Conservation (phyloP, 2,329 filamentous ascomycete genomes). For the Berkeleyomyces rouxiae region DNA sequence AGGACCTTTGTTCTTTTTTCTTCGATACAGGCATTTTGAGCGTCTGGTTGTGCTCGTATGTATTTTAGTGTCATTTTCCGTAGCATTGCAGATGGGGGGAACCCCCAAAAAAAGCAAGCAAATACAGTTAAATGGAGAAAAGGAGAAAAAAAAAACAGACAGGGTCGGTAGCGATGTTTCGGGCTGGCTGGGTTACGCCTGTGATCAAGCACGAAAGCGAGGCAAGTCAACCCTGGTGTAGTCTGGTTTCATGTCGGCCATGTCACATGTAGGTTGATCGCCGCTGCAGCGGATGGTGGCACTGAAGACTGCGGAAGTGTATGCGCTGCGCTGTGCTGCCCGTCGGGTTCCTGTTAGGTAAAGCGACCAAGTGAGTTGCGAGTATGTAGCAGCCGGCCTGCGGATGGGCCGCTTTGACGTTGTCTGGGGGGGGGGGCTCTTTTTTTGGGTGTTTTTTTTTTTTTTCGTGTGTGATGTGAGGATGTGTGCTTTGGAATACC, state of each 20-base stretch:
- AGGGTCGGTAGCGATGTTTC: neutral
- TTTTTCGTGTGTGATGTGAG: neutral
- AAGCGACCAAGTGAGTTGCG: too few relatives aligned
- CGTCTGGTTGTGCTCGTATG: too few relatives aligned
- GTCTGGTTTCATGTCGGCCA: neutral
- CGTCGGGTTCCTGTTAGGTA: too few relatives aligned
- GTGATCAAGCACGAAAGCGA: neutral
- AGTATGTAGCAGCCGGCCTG: neutral
- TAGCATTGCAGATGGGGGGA: neutral
- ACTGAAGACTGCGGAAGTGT: neutral
- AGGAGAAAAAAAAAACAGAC: neutral
- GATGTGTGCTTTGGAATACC: neutral
- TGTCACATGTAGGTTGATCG: neutral
- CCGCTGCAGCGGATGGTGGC: neutral
- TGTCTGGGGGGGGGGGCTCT: neutral
- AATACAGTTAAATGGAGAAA: neutral
- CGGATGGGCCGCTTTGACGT: neutral
- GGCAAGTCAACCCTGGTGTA: neutral
- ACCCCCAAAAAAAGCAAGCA: neutral
- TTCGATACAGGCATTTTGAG: too few relatives aligned
- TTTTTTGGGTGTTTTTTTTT: neutral
- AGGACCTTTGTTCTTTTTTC: too few relatives aligned
- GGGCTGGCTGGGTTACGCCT: neutral
- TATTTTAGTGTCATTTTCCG: too few relatives aligned
- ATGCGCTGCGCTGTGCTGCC: too few relatives aligned